These are phyloP conservation scores for Candida glucosophila DNA, from an alignment of 1,139 yeast species.

Conservation along the genomic window DNA sequence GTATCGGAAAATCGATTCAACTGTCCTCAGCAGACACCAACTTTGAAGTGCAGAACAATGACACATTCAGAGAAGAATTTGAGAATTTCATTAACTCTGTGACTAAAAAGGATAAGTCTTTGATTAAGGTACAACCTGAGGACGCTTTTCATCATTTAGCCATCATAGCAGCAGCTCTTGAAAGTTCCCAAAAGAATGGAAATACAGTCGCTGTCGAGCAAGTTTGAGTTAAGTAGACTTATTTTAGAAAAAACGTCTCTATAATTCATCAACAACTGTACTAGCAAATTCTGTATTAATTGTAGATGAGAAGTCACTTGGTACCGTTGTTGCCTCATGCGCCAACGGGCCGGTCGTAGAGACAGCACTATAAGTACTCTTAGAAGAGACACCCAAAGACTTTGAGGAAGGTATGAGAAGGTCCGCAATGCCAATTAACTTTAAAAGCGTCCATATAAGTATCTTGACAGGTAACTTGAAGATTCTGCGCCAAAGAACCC, in stretches of 20 bases:
- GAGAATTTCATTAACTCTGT: conserved; percentile 69
- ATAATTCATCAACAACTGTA: neutral
- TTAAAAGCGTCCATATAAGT: conserved; percentile 50
- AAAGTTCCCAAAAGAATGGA: conserved; percentile 59
- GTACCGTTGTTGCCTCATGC: neutral
- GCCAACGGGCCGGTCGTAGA: too few species aligned
- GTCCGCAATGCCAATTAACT: conserved; percentile 12
- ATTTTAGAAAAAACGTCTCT: neutral
- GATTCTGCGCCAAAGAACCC: conserved; percentile 62
- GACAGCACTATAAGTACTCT: too few species aligned
- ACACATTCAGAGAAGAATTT: conserved; percentile 52
- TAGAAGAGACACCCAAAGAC: too few species aligned
- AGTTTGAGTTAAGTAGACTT: conserved; percentile 6
- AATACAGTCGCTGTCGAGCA: conserved; percentile 44
- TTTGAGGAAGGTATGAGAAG: neutral
- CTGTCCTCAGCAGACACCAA: conserved; percentile 35
- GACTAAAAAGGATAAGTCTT: conserved; percentile 48
- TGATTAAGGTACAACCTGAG: conserved; percentile 55
- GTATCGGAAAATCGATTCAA: conserved; percentile 37
- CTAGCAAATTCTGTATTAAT: neutral
- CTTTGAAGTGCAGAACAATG: conserved; percentile 53
- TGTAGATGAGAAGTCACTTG: neutral
- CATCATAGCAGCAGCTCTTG: conserved; percentile 73
- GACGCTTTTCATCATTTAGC: conserved; percentile 89
- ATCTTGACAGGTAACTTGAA: conserved; percentile 48